Evolutionary conservation across 2,329 filamentous ascomycete genomes (phyloP).

Genomic region (Tympanopsis confertula): DNA sequence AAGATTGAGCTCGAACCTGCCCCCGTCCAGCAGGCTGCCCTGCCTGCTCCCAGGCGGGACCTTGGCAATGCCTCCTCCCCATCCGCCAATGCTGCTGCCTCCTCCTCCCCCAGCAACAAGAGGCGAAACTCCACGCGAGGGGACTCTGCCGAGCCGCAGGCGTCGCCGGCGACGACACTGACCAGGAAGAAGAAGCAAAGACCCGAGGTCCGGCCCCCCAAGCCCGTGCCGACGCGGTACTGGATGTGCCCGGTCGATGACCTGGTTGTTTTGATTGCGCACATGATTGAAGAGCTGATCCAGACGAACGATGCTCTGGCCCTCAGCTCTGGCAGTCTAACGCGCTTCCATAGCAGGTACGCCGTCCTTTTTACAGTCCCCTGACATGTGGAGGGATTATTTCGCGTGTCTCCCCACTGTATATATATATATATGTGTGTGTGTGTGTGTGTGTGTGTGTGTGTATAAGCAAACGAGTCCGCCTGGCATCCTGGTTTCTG

Average conservation of each 20-base stretch:
- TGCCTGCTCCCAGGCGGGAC: too few relatives aligned
- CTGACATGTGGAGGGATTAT: too few relatives aligned
- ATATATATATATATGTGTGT: too few relatives aligned
- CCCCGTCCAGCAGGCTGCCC: not conserved
- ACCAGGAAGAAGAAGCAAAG: slow-evolving; percentile 39
- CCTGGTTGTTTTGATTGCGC: slow-evolving; percentile 78
- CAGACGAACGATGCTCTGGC: slow-evolving; percentile 83
- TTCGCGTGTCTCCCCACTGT: too few relatives aligned
- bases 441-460: too few relatives aligned
- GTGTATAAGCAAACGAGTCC: too few relatives aligned
- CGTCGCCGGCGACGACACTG: slow-evolving; percentile 10
- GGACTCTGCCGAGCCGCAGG: not conserved
- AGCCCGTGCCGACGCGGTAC: slow-evolving; percentile 61
- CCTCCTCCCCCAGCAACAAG: not conserved
- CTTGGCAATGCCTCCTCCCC: too few relatives aligned
- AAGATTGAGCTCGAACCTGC: too few relatives aligned
- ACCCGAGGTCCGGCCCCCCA: slow-evolving; percentile 36
- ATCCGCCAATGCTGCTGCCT: not conserved
- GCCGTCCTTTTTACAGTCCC: too few relatives aligned
- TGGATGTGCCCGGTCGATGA: slow-evolving; percentile 74
- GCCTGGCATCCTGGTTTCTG: too few relatives aligned
- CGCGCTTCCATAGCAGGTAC: slow-evolving; percentile 87
- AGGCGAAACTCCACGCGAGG: not conserved
- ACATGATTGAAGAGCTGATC: slow-evolving; percentile 93
- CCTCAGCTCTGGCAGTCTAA: slow-evolving; percentile 73